These are phyloP conservation scores for Panicum hallii DNA, from an alignment of 202 grass and related monocot species.

Conservation along the genomic window DNA sequence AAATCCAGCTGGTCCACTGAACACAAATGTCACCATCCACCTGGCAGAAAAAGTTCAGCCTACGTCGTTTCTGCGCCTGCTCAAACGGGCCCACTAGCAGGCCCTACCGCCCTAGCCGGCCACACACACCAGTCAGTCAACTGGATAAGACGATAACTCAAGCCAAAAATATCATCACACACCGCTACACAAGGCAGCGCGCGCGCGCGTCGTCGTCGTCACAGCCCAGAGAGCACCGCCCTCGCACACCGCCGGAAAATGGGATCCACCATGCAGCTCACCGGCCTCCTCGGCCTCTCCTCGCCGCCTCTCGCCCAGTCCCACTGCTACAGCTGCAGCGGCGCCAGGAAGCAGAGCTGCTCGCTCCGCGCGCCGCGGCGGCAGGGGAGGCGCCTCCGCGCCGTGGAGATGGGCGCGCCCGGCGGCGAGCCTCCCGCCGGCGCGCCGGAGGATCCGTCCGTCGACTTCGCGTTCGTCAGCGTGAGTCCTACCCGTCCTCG, in stretches of 20 bases:
- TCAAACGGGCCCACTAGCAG: not conserved
- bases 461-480: constrained; percentile 91
- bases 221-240: not conserved
- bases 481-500: constrained; percentile 48
- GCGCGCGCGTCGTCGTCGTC: not conserved
- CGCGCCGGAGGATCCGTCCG: constrained; percentile 42
- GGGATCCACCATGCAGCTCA: constrained; percentile 40
- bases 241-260: not conserved
- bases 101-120: constrained; percentile 6
- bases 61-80: not conserved
- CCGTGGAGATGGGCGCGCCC: constrained; percentile 52
- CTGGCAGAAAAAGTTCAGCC: constrained; percentile 3
- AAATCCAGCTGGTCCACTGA: not conserved
- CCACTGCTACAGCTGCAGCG: constrained; percentile 1
- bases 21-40: not conserved
- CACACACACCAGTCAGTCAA: constrained; percentile 11
- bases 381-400: constrained; percentile 21
- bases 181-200: not conserved
- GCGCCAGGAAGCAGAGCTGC: constrained; percentile 24
- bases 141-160: constrained; percentile 44
- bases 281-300: constrained; percentile 24
- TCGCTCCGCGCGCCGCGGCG: constrained; percentile 41
- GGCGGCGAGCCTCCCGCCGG: constrained; percentile 31
- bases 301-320: constrained; percentile 4
- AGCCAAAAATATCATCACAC: constrained; percentile 7